Percentiles rank a stretch among this genome's conserved stretches.
Conservation (phyloP, 257 asterid genomes). For the Dorcoceras hygrometricum region DNA sequence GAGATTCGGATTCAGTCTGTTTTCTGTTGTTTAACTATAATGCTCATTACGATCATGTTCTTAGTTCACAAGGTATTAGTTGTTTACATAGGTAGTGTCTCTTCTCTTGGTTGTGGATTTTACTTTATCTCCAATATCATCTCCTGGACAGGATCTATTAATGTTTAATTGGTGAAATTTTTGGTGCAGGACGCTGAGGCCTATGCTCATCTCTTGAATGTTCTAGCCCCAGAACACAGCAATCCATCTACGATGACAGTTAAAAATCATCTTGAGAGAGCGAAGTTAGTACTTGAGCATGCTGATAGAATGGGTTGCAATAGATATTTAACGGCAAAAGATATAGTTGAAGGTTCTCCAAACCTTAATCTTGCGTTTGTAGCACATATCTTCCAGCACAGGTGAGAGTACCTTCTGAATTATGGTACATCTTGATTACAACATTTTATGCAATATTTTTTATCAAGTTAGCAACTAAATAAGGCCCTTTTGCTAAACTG, state of each 20-base stretch:
- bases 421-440: background rate
- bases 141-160: conserved; percentile 9
- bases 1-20: background rate
- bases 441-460: background rate
- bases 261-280: conserved; percentile 69
- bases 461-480: background rate
- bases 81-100: background rate
- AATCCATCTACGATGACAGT: conserved; percentile 65
- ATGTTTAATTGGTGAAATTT: conserved; percentile 20
- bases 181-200: conserved; percentile 88
- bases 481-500: background rate
- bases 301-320: conserved; percentile 99
- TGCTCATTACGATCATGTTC: conserved; percentile 5
- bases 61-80: background rate
- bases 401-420: conserved; percentile 40
- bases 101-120: background rate
- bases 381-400: conserved; percentile 95
- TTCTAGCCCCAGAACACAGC: conserved; percentile 88
- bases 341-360: conserved; percentile 93
- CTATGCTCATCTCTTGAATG: conserved; percentile 79
- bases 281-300: conserved; percentile 89
- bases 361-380: conserved; percentile 98
- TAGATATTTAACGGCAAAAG: conserved; percentile 92
- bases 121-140: conserved; percentile 8
- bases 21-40: conserved; percentile 12